Percentiles rank a stretch among this genome's conserved stretches.
phyloP scores from a whole-genome alignment of 2,329 filamentous ascomycete species.

The Cercospora zeina region DNA sequence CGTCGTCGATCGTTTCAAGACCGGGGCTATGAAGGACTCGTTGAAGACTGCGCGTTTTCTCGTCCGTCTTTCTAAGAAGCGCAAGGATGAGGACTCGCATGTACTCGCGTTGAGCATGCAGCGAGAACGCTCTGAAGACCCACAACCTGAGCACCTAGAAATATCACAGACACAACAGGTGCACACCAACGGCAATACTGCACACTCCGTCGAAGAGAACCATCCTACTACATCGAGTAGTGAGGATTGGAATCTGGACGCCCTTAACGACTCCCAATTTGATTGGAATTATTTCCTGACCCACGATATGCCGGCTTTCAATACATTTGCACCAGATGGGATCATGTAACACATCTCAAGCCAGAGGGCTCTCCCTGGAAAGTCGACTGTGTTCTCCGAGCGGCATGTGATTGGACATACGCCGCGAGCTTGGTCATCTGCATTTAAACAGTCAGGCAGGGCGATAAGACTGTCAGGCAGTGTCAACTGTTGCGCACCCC shows the following conservation, averaged over 20 bases:
- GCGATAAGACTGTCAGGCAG: no score
- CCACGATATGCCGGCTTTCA: conserved; percentile 38
- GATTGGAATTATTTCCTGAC: conserved; percentile 40
- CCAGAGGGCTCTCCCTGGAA: no score
- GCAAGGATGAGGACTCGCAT: conserved; percentile 35
- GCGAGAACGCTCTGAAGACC: conserved; percentile 28
- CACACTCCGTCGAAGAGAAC: conserved; percentile 18
- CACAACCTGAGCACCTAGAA: conserved; percentile 27
- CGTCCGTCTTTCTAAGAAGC: conserved; percentile 51
- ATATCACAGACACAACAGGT: not conserved
- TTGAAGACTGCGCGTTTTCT: conserved; percentile 57
- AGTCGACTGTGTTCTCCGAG: no score
- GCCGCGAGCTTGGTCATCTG: no score
- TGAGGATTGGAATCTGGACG: conserved; percentile 40
- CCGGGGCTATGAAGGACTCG: conserved; percentile 51
- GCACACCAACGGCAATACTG: conserved; percentile 17
- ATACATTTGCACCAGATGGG: conserved; percentile 38
- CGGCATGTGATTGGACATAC: no score
- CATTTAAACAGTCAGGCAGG: no score
- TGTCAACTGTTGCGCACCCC: no score
- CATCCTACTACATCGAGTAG: conserved; percentile 32
- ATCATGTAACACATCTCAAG: conserved; percentile 30
- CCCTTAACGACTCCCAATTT: conserved; percentile 38
- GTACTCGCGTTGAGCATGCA: conserved; percentile 29
- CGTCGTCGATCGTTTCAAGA: conserved; percentile 38